Evolutionary conservation across 208 protist species (phyloP).

Genomic region (Leishmania arabica): DNA sequence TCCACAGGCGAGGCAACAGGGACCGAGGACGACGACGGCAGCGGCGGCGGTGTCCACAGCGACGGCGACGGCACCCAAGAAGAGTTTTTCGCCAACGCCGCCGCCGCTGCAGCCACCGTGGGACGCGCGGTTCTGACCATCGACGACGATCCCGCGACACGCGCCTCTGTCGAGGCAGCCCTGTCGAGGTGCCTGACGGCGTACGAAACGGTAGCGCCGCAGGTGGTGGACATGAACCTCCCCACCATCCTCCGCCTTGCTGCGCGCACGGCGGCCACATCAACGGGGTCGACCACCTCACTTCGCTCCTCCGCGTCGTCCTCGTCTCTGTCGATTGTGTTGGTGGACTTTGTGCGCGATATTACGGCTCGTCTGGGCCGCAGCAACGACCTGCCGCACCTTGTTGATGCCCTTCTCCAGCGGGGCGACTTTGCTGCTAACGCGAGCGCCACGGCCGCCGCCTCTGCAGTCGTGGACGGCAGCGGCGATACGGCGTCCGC

Average conservation of each 20-base stretch:
- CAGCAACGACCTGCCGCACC: constrained; percentile 70
- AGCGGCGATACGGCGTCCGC: constrained; percentile 13
- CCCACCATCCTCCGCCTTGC: constrained; percentile 72
- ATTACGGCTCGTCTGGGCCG: constrained; percentile 52
- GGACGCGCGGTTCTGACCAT: constrained; percentile 28
- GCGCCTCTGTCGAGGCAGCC: constrained; percentile 35
- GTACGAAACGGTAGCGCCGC: constrained; percentile 88
- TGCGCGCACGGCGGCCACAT: constrained; percentile 35
- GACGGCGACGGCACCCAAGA: constrained; percentile 23
- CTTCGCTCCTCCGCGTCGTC: neutral
- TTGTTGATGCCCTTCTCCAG: constrained; percentile 59
- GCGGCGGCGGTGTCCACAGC: neutral
- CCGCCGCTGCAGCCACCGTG: constrained; percentile 9
- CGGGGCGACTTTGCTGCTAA: constrained; percentile 1
- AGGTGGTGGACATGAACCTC: constrained; percentile 85
- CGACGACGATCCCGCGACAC: constrained; percentile 10
- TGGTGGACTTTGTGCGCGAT: constrained; percentile 54
- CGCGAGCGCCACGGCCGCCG: neutral
- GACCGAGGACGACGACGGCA: neutral
- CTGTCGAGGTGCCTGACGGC: constrained; percentile 74
- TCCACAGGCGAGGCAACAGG: neutral
- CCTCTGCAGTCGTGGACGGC: constrained; percentile 11
- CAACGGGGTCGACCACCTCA: constrained; percentile 3
- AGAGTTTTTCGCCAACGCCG: constrained; percentile 18
- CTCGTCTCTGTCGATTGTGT: constrained; percentile 16